phyloP scores from a whole-genome alignment of 805 yeast genomes.

The Starmerella vitae region DNA sequence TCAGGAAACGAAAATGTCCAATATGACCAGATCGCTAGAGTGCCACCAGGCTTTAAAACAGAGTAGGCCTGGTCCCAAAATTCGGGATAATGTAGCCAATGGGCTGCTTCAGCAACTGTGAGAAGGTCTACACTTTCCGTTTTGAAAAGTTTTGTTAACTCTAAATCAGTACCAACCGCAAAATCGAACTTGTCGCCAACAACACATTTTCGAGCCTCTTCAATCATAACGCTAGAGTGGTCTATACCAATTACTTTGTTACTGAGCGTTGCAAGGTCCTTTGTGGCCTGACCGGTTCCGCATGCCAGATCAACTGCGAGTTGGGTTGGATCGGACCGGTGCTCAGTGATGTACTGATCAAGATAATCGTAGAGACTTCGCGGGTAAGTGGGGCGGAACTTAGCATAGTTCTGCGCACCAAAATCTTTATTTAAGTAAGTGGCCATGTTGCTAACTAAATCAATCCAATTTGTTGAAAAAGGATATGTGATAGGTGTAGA shows the following conservation, averaged over 20 bases:
- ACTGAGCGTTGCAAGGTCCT: slow-evolving; percentile 36
- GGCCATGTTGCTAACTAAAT: slow-evolving; percentile 39
- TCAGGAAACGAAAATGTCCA: slow-evolving; percentile 52
- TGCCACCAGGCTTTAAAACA: slow-evolving; percentile 47
- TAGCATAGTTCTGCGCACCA: slow-evolving; percentile 39
- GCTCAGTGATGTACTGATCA: slow-evolving; percentile 23
- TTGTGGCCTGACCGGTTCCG: slow-evolving; percentile 66
- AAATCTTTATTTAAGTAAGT: slow-evolving; percentile 44
- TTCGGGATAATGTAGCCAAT: slow-evolving; percentile 55
- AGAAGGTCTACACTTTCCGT: slow-evolving; percentile 43
- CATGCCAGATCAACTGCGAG: slow-evolving; percentile 62
- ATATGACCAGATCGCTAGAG: slow-evolving; percentile 68
- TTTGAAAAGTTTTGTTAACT: slow-evolving; percentile 16
- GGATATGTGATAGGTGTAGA: too few relatives aligned
- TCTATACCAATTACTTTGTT: slow-evolving; percentile 50
- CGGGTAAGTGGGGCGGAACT: slow-evolving; percentile 59
- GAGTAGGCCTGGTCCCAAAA: slow-evolving; percentile 40
- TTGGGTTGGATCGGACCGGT: slow-evolving; percentile 6
- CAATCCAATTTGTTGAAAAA: too few relatives aligned
- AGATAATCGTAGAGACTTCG: slow-evolving; percentile 34
- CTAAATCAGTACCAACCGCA: slow-evolving; percentile 18
- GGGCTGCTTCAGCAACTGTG: slow-evolving; percentile 75
- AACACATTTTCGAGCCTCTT: slow-evolving; percentile 29
- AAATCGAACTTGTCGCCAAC: slow-evolving; percentile 19
- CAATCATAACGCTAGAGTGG: slow-evolving; percentile 44